Percentiles rank a stretch among this genome's conserved stretches.
Conservation (phyloP, 2,329 filamentous ascomycete genomes). For the Biscogniauxia marginata region DNA sequence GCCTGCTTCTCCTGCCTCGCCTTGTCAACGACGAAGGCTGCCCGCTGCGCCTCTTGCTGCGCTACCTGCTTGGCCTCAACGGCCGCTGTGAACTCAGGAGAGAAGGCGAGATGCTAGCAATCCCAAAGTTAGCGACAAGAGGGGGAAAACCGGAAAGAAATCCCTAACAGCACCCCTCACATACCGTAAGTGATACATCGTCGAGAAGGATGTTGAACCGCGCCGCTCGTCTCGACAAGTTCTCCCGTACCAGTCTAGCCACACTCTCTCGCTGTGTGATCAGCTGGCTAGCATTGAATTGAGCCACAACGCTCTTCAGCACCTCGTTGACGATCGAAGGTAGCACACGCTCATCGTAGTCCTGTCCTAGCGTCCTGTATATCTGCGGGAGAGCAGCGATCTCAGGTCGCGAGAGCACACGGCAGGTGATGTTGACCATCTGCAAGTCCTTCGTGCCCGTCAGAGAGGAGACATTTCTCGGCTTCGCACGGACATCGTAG, state of each 20-base stretch:
- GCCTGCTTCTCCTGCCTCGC: constrained; percentile 99
- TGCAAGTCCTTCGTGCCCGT: constrained; percentile 99
- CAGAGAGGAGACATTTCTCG: constrained; percentile 91
- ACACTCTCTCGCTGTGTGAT: constrained; percentile 99
- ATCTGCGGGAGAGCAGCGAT: constrained; percentile 91
- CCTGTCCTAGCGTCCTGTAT: constrained; percentile 89
- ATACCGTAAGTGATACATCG: constrained; percentile 92
- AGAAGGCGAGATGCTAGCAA: constrained; percentile 66
- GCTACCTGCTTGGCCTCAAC: constrained; percentile 74
- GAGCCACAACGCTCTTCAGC: constrained; percentile 95
- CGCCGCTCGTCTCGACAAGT: constrained; percentile 84
- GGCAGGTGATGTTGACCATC: constrained; percentile 99
- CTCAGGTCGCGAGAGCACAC: constrained; percentile 90
- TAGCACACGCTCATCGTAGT: constrained; percentile 95
- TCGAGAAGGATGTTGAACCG: constrained; percentile 97
- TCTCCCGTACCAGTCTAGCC: constrained; percentile 85
- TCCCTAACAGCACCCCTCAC: too few species aligned
- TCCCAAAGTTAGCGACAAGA: constrained; percentile 23
- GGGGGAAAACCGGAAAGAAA: neutral
- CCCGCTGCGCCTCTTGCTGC: constrained; percentile 92
- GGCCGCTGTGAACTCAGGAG: constrained; percentile 70
- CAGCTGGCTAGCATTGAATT: constrained; percentile 97
- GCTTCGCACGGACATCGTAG: constrained; percentile 97
- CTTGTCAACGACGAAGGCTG: constrained; percentile 97
- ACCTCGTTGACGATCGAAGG: constrained; percentile 99